Base-by-base conservation (phyloP, 2,329 filamentous ascomycete species). In the Clarireedia monteithiana region DNA sequence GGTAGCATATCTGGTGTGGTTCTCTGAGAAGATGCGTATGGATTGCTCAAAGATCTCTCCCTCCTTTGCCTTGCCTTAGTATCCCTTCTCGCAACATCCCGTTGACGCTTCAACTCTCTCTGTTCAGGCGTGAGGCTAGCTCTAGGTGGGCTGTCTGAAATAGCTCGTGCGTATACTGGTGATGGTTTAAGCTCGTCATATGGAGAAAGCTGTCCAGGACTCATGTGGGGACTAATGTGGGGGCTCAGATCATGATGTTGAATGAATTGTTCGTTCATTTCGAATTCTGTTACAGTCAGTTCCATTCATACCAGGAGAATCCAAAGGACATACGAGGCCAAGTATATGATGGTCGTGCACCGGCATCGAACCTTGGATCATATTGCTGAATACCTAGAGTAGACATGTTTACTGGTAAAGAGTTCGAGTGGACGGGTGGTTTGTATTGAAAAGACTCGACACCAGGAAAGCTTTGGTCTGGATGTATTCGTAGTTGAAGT, bases 101-200 rank as follows among this genome's bases (percentile, higher is more conserved):
- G 75, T 63, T 85, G 81, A 57, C 81, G 75, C 71, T 82, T 84
- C 44, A 84, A 67, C 64, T 83, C 81, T 60, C 82, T 77, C 67
- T 84, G 81, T 66, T 84, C 81, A 6, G 79, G 72, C 5, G 80
- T 81, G 65, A 84, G 73, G 39, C 71, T 72, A 47, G 71, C 70
- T 59, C 77, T 75, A 5, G 81, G 79, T 26, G 82, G 81, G 69
- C 82, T 85, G 23, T 77, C 77, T 40, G 81, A 82, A 47, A 67
- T 54, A 39, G 69, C 69, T 55, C 68, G 64, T 48, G 67, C 53
- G 57, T 67, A 69, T 20, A 64, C 58, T 14, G 66, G 66, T 55
- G 66, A 61, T 40, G 67, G 59, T 44, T 68, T 68, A 15, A 64
- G 59, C 50, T 69, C 67, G 38, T 67, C 63, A 58, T 64, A 67